Base-by-base conservation (phyloP, 495 filamentous ascomycete genomes). In the Penicillium lividum region DNA sequence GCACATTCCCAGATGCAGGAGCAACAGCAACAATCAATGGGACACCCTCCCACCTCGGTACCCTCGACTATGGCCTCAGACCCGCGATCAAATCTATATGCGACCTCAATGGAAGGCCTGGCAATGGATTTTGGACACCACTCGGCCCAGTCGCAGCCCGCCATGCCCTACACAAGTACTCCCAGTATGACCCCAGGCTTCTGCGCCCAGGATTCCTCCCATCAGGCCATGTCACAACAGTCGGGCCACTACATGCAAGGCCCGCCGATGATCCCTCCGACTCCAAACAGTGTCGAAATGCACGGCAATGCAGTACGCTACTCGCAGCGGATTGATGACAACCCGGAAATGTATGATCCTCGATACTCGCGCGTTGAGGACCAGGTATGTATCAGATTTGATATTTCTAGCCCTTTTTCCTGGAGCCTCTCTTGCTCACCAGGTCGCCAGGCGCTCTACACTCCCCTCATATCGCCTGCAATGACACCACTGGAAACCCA, bases 391-490 rank as follows among this genome's bases (percentile, higher is more conserved):
- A 13, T 18, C 7, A 40, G 38, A 40, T 40, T 15, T 40, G 38
- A 40, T 40, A 7, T 40, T 16, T 7, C 15, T 40, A 40, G n/a
- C 38, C 15, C 38, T 40, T 40, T 40, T 40, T 10, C 31, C 30
- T 31, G 15, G 34, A 28, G 29, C n/a, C 15, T 22, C 28, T 8
- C 15, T 46, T 22, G 13, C 42, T 46, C 16, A 30, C 15, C 7
- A 27, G 43, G 4, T 38, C 22, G 8, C 11, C 29, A 77, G 89
- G 90, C 93, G 74, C 80, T 90, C 27, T 97, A 97, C 72, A 98
- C 94, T 7, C 94, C 94, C 8, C 84, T 98, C 30, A 90, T 96
- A 7, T 97, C 94, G 34, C 94, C 94, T 18, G 93, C 92, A 3
- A 93, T 97, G 64, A 96, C 93, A 9, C 93, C 94, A 29, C 81